Evolutionary conservation across 2,329 filamentous ascomycete genomes (phyloP).

Genomic region (Botrytis sinoallii): DNA sequence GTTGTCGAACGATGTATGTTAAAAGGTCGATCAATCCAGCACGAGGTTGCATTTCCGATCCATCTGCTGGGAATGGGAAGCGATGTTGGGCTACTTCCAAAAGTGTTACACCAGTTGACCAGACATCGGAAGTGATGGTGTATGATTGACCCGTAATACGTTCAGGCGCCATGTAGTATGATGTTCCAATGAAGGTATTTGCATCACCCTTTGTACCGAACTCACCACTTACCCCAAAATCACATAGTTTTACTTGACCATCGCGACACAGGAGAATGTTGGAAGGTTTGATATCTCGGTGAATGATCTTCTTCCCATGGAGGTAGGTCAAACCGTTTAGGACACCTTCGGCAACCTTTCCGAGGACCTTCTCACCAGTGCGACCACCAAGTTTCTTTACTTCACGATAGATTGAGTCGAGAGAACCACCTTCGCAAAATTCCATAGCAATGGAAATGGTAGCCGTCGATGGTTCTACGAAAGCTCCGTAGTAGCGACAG

Average conservation of each 20-base stretch:
- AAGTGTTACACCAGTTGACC: slow-evolving; percentile 93
- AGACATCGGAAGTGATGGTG: slow-evolving; percentile 97
- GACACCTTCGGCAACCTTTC: slow-evolving; percentile 94
- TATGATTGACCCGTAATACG: slow-evolving; percentile 97
- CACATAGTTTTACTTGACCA: slow-evolving; percentile 94
- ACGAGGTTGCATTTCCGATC: slow-evolving; percentile 89
- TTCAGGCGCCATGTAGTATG: slow-evolving; percentile 99
- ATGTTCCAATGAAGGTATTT: slow-evolving; percentile 98
- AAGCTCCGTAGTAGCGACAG: slow-evolving; percentile 95
- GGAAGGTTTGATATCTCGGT: slow-evolving; percentile 97
- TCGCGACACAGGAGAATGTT: slow-evolving; percentile 92
- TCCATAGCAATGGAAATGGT: slow-evolving; percentile 99
- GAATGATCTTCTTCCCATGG: slow-evolving; percentile 93
- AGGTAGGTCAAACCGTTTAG: slow-evolving; percentile 92
- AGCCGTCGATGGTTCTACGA: slow-evolving; percentile 90
- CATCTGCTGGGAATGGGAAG: slow-evolving; percentile 96
- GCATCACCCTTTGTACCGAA: slow-evolving; percentile 98
- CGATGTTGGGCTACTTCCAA: slow-evolving; percentile 99
- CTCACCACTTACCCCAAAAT: slow-evolving; percentile 96
- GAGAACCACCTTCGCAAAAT: slow-evolving; percentile 92
- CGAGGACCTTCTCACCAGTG: slow-evolving; percentile 94
- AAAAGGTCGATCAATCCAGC: slow-evolving; percentile 92
- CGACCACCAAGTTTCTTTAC: slow-evolving; percentile 92
- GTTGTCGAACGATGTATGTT: slow-evolving; percentile 95
- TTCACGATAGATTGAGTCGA: slow-evolving; percentile 96